phyloP scores from a whole-genome alignment of 805 yeast genomes.

The Wickerhamiella musiphila region DNA sequence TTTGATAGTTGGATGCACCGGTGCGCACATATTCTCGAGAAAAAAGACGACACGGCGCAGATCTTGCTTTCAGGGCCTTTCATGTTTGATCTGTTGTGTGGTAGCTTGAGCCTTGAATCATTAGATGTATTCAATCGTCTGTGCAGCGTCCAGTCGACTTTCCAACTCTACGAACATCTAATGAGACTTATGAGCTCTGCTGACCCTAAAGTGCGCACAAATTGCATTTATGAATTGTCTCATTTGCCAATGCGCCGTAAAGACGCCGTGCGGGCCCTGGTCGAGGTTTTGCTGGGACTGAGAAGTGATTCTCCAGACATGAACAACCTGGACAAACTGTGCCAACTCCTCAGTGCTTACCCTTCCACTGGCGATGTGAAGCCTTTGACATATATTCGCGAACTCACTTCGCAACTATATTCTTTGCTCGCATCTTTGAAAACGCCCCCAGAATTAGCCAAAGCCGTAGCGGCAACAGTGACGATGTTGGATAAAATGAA shows the following conservation, averaged over 20 bases:
- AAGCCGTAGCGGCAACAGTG: conserved; percentile 4
- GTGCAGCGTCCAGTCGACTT: conserved; percentile 33
- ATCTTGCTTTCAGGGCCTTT: conserved; percentile 10
- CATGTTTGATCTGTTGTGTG: conserved; percentile 8
- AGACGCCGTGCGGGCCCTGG: conserved; percentile 56
- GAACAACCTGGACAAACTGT: conserved; percentile 46
- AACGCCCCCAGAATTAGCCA: conserved; percentile 21
- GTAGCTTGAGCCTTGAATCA: conserved; percentile 2
- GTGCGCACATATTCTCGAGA: conserved; percentile 3
- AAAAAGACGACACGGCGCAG: conserved; percentile 22
- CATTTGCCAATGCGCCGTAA: conserved; percentile 36
- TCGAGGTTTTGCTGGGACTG: conserved; percentile 63
- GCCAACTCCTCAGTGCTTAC: conserved; percentile 43
- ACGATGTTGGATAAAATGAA: conserved; percentile 2
- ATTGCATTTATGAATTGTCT: too few species aligned
- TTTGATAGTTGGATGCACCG: not conserved
- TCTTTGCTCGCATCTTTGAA: conserved; percentile 34
- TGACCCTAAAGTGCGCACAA: too few species aligned
- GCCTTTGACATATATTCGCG: conserved; percentile 34
- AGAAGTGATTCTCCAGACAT: conserved; percentile 58
- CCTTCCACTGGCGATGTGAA: conserved; percentile 31
- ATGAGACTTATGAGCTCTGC: conserved; percentile 31
- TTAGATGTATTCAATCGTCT: not conserved
- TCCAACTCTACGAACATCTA: conserved; percentile 42
- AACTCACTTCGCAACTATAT: conserved; percentile 48